phyloP scores from a whole-genome alignment of 2,329 filamentous ascomycete species.

The Aspergillus ochraceus region DNA sequence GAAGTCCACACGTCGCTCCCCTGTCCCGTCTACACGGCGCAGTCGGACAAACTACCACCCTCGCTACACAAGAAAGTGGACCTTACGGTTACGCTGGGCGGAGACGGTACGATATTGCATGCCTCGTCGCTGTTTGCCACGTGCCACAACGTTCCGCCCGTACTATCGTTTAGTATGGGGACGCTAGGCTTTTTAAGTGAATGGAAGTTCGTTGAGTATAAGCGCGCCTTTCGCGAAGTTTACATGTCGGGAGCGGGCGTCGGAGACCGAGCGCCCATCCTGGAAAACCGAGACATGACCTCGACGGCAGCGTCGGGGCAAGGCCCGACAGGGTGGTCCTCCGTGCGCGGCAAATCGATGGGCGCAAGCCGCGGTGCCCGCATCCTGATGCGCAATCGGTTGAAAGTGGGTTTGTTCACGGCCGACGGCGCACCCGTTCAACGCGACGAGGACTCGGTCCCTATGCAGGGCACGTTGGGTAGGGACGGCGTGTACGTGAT shows the following conservation, averaged over 20 bases:
- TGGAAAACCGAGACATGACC: conserved; percentile 45
- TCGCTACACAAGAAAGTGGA: conserved; percentile 79
- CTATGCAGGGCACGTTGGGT: conserved; percentile 29
- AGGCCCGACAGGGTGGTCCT: conserved; percentile 64
- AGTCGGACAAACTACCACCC: conserved; percentile 34
- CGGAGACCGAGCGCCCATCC: conserved; percentile 45
- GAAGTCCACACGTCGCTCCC: conserved; percentile 68
- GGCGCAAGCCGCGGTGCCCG: conserved; percentile 72
- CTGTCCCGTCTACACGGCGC: conserved; percentile 68
- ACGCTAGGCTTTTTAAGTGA: conserved; percentile 92
- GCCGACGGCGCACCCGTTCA: conserved; percentile 54
- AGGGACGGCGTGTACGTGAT: conserved; percentile 66
- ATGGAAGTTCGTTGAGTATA: conserved; percentile 94
- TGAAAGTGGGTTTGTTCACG: conserved; percentile 83
- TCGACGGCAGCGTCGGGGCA: conserved; percentile 23
- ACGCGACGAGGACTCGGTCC: conserved; percentile 50
- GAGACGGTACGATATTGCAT: conserved; percentile 86
- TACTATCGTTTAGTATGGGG: conserved; percentile 95
- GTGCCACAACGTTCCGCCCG: conserved; percentile 77
- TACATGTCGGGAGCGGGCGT: conserved; percentile 74
- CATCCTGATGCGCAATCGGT: conserved; percentile 79
- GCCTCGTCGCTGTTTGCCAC: conserved; percentile 85
- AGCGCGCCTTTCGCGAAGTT: conserved; percentile 85
- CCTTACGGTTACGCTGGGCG: conserved; percentile 84
- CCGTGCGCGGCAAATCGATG: conserved; percentile 77